A percentile compares a stretch with the other conserved stretches of the same genome.
Evolutionary conservation across 306 rosid species (phyloP).

Genomic region (Alnus rubra): DNA sequence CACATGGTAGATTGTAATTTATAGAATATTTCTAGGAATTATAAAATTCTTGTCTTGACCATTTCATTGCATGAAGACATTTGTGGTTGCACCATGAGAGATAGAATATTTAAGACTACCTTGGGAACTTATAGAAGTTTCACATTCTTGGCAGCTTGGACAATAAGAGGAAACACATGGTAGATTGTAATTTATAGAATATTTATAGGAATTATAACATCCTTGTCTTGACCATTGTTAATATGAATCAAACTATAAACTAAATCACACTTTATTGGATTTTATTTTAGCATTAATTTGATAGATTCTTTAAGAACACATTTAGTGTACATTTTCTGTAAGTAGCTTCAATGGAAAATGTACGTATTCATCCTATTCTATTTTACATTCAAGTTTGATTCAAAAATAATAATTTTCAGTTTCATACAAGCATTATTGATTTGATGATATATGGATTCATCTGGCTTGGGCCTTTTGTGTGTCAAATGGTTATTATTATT

Average conservation of each 20-base stretch:
- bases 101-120: no score
- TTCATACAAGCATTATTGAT: no score
- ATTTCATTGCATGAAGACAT: no score
- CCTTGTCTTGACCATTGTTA: neutral
- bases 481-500: neutral
- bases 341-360: neutral
- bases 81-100: no score
- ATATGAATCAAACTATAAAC: neutral
- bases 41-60: no score
- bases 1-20: no score
- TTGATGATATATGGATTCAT: neutral
- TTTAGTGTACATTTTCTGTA: neutral
- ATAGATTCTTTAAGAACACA: neutral
- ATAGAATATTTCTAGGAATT: no score
- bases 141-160: no score
- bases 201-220: no score
- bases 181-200: no score
- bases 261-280: neutral
- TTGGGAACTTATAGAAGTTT: no score
- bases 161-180: no score
- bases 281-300: neutral
- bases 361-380: neutral
- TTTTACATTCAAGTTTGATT: neutral
- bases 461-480: neutral
- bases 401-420: neutral